Evolutionary conservation across 805 yeast species (phyloP).

Genomic region (Starmerella apicola): DNA sequence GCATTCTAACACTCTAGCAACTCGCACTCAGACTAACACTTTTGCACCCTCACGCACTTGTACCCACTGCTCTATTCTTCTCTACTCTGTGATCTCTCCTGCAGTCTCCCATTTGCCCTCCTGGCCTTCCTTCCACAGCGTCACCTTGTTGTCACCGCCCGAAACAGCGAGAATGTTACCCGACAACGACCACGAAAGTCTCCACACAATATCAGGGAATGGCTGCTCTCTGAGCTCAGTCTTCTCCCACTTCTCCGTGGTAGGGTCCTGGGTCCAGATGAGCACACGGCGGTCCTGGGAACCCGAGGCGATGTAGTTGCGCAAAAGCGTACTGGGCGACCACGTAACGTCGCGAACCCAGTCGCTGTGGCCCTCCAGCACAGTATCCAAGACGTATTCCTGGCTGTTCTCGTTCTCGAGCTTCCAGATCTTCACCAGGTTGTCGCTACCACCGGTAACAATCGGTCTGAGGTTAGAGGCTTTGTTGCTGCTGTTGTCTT

Average conservation of each 20-base stretch:
- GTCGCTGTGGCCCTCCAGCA: constrained; percentile 81
- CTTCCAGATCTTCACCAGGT: constrained; percentile 83
- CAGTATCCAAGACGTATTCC: constrained; percentile 56
- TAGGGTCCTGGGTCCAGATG: constrained; percentile 79
- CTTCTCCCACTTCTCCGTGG: constrained; percentile 60
- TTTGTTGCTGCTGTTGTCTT: no score
- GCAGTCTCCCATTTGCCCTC: constrained; percentile 94
- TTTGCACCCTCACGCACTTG: no score
- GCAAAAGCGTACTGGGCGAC: constrained; percentile 83
- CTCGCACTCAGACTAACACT: no score
- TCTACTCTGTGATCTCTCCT: constrained; percentile 88
- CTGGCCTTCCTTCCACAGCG: constrained; percentile 90
- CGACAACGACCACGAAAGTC: constrained; percentile 92
- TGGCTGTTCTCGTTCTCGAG: constrained; percentile 37
- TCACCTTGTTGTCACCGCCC: constrained; percentile 92
- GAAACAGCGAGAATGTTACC: constrained; percentile 92
- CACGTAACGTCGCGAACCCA: constrained; percentile 99
- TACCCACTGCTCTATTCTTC: no score
- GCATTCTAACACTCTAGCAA: no score
- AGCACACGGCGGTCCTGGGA: constrained; percentile 92
- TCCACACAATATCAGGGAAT: constrained; percentile 97
- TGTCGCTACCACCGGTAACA: constrained; percentile 92
- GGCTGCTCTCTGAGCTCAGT: constrained; percentile 59
- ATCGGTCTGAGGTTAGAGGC: no score
- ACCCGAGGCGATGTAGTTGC: constrained; percentile 87